A percentile compares a stretch with the other conserved stretches of the same genome.
phyloP scores from a whole-genome alignment of 495 filamentous ascomycete genomes.

The Lichenothelia convexa region DNA sequence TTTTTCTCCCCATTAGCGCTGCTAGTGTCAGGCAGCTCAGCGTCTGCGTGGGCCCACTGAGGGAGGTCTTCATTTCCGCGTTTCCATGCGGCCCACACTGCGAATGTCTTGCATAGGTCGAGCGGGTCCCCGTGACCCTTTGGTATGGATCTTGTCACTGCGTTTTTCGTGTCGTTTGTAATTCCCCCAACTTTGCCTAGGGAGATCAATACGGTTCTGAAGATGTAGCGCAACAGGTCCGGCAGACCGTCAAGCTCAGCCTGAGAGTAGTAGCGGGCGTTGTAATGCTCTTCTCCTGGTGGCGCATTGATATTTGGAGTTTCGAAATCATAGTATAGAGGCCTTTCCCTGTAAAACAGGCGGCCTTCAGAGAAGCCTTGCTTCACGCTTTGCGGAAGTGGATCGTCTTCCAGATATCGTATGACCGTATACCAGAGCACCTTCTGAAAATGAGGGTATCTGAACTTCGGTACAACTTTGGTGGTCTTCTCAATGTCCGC shows the following conservation, averaged over 20 bases:
- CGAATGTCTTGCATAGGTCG: slow-evolving; percentile 41
- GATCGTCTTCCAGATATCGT: slow-evolving; percentile 48
- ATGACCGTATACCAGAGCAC: slow-evolving; percentile 57
- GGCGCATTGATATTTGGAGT: slow-evolving; percentile 30
- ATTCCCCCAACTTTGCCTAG: slow-evolving; percentile 42
- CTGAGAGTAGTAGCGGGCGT: slow-evolving; percentile 47
- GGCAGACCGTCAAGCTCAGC: slow-evolving; percentile 50
- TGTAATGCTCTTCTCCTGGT: slow-evolving; percentile 30
- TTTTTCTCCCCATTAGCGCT: slow-evolving; percentile 17
- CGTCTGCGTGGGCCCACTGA: slow-evolving; percentile 37
- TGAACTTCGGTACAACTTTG: slow-evolving; percentile 48
- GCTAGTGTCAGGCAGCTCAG: slow-evolving; percentile 10
- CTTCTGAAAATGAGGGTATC: slow-evolving; percentile 59
- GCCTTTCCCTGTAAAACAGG: slow-evolving; percentile 33
- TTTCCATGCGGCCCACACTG: slow-evolving; percentile 58
- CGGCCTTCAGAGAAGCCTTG: slow-evolving; percentile 37
- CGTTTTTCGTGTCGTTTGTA: slow-evolving; percentile 34
- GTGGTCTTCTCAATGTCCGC: slow-evolving; percentile 57
- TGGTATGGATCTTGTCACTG: slow-evolving; percentile 46
- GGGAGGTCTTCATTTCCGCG: slow-evolving; percentile 50
- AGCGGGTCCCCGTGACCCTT: slow-evolving; percentile 43
- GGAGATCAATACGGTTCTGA: slow-evolving; percentile 50
- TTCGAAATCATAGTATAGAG: slow-evolving; percentile 40
- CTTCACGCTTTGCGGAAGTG: slow-evolving; percentile 39
- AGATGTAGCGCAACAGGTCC: slow-evolving; percentile 43